A percentile compares a stretch with the other conserved stretches of the same genome.
These are phyloP conservation scores for Penicillium capsulatum DNA, from an alignment of 2,329 filamentous ascomycete genomes.

Conservation along the genomic window DNA sequence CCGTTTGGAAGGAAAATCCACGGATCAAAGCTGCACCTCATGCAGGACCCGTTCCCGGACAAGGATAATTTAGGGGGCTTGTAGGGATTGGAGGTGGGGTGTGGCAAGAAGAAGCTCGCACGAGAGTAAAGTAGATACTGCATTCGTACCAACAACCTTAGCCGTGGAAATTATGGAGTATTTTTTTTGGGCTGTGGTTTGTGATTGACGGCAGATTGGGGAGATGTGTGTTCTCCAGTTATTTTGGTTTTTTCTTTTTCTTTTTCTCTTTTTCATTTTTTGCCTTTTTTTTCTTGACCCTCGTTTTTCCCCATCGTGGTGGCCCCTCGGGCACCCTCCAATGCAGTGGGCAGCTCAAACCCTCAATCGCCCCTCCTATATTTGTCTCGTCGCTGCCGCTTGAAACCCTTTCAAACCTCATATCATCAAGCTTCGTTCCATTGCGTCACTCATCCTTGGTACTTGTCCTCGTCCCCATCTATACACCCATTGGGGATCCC, in stretches of 20 bases:
- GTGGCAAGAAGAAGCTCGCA: constrained; percentile 13
- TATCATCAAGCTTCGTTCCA: no score
- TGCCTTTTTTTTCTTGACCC: background rate
- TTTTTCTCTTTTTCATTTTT: background rate
- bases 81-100: constrained; percentile 9
- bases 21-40: constrained; percentile 11
- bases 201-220: no score
- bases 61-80: constrained; percentile 8
- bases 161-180: constrained; percentile 16
- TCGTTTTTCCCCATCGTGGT: constrained; percentile 8
- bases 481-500: no score
- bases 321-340: no score
- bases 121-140: constrained; percentile 14
- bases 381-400: no score
- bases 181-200: no score
- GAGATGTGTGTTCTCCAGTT: constrained; percentile 9
- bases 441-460: no score
- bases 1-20: constrained; percentile 2
- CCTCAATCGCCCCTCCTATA: no score
- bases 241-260: constrained; percentile 5
- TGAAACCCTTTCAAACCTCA: no score
- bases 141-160: constrained; percentile 11
- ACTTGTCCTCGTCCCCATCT: no score
- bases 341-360: no score
- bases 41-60: constrained; percentile 18